phyloP scores from a whole-genome alignment of 495 filamentous ascomycete genomes.

The Beverwykella pulmonaria region DNA sequence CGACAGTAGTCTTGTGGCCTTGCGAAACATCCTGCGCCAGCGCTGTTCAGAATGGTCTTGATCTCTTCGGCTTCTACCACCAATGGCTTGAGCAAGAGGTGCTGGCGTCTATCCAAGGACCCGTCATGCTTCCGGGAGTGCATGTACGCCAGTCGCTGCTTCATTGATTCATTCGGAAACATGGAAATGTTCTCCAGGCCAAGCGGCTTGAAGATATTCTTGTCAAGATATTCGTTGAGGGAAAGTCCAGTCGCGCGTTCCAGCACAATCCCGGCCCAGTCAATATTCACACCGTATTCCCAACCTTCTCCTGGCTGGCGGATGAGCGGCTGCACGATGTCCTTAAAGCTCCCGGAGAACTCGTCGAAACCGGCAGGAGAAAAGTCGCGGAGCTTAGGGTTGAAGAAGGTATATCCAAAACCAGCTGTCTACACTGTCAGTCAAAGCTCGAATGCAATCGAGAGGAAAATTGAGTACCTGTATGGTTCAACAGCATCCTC shows the following conservation, averaged over 20 bases:
- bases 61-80: conserved; percentile 43
- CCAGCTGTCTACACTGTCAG: conserved; percentile 34
- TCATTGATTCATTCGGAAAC: conserved; percentile 57
- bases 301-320: conserved; percentile 60
- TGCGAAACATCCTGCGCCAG: conserved; percentile 60
- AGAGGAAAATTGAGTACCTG: too few relatives aligned
- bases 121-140: conserved; percentile 49
- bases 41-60: conserved; percentile 53
- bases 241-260: conserved; percentile 55
- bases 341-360: conserved; percentile 52
- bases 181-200: conserved; percentile 57
- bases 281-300: conserved; percentile 62
- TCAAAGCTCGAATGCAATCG: neutral
- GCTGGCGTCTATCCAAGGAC: conserved; percentile 49
- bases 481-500: too few relatives aligned
- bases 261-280: conserved; percentile 62
- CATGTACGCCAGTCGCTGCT: conserved; percentile 54
- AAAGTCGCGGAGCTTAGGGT: conserved; percentile 54
- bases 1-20: conserved; percentile 59
- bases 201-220: conserved; percentile 59
- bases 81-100: conserved; percentile 53
- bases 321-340: conserved; percentile 53
- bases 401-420: conserved; percentile 53
- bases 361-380: conserved; percentile 56
- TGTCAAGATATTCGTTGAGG: conserved; percentile 59